Evolutionary conservation across 768 basidiomycete species (phyloP).

Genomic region (Heimioporus sp.): DNA sequence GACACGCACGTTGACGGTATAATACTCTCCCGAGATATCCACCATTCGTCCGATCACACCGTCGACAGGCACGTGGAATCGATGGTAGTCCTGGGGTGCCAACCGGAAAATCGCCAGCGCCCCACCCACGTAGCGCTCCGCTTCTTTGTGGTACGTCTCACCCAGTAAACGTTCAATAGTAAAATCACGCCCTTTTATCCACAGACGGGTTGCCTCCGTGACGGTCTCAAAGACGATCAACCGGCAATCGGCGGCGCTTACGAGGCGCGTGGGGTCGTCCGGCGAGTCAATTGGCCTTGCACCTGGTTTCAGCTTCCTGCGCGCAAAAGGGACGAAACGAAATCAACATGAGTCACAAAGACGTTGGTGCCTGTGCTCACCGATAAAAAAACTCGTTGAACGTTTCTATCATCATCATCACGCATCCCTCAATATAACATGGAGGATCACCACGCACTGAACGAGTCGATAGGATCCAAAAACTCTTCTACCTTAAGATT

Average conservation of each 20-base stretch:
- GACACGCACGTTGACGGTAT: slow-evolving; percentile 86
- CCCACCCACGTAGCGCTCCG: slow-evolving; percentile 73
- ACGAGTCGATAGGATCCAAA: slow-evolving; percentile 75
- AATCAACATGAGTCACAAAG: not conserved
- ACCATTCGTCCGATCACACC: slow-evolving; percentile 82
- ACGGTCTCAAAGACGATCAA: slow-evolving; percentile 92
- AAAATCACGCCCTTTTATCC: slow-evolving; percentile 98
- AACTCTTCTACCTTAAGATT: slow-evolving; percentile 81
- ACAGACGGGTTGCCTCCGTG: slow-evolving; percentile 79
- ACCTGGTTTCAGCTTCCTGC: slow-evolving; percentile 78
- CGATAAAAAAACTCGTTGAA: slow-evolving; percentile 94
- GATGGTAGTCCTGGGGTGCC: slow-evolving; percentile 94
- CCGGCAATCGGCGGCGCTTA: slow-evolving; percentile 95
- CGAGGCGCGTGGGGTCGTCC: slow-evolving; percentile 73
- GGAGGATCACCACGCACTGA: slow-evolving; percentile 52
- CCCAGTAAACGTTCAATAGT: slow-evolving; percentile 78
- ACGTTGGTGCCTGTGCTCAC: slow-evolving; percentile 27
- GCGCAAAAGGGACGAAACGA: not conserved
- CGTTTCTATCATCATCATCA: slow-evolving; percentile 50
- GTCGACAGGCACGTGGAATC: slow-evolving; percentile 87
- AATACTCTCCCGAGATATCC: slow-evolving; percentile 88
- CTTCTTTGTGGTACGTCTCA: slow-evolving; percentile 66
- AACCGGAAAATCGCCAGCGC: slow-evolving; percentile 87
- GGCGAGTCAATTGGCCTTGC: slow-evolving; percentile 75
- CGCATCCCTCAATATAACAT: not conserved